Evolutionary conservation across 495 filamentous ascomycete genomes (phyloP).

Genomic region (Xanthoparmelia taractica): DNA sequence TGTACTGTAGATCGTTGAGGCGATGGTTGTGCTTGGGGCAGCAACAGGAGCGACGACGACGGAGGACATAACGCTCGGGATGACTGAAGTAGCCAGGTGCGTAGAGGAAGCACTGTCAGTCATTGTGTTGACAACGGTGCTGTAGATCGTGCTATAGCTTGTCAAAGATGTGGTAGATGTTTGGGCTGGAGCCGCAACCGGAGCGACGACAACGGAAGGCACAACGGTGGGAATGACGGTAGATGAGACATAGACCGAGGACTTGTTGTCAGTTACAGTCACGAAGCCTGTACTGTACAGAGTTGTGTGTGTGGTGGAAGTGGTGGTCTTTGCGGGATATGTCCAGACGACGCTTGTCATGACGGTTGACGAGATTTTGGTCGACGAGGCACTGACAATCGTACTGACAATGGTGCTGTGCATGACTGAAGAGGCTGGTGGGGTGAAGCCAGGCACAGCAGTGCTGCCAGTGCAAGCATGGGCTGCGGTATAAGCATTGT

Average conservation of each 20-base stretch:
- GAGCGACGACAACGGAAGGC: background rate
- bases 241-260: background rate
- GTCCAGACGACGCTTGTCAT: slow-evolving; percentile 64
- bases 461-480: slow-evolving; percentile 75
- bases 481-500: slow-evolving; percentile 66
- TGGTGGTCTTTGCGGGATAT: slow-evolving; percentile 58
- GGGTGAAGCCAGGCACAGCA: slow-evolving; percentile 65
- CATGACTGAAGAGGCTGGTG: slow-evolving; percentile 79
- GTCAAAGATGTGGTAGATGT: background rate
- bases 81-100: background rate
- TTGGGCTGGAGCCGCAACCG: background rate
- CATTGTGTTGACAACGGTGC: background rate
- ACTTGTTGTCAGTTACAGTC: slow-evolving; percentile 1
- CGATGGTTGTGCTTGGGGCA: slow-evolving; percentile 1
- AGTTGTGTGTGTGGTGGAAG: background rate
- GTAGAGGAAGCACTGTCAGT: background rate
- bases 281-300: slow-evolving; percentile 46
- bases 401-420: slow-evolving; percentile 85
- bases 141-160: background rate
- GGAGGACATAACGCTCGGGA: background rate
- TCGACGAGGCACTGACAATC: slow-evolving; percentile 46
- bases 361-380: slow-evolving; percentile 23
- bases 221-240: background rate
- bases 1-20: slow-evolving; percentile 1
- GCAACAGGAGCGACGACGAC: background rate